Evolutionary conservation across 441 rosid genomes (phyloP).

Genomic region (Populus trichocarpa): DNA sequence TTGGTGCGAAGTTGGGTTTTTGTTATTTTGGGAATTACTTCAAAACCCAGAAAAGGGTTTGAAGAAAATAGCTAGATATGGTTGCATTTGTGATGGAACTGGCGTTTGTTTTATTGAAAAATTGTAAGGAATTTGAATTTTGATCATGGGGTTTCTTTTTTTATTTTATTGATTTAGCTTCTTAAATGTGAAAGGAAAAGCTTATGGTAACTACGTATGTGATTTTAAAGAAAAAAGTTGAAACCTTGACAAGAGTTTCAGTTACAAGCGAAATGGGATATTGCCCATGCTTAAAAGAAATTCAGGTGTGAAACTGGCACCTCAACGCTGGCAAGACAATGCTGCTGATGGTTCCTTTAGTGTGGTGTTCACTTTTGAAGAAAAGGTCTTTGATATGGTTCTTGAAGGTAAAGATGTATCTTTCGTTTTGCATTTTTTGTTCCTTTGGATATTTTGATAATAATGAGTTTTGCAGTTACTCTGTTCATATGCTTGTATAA

Average conservation of each 20-base stretch:
- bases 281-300: constrained; percentile 93
- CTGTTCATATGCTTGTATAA: neutral
- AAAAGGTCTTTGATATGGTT: constrained; percentile 86
- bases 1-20: neutral
- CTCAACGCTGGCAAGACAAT: constrained; percentile 96
- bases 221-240: neutral
- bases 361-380: constrained; percentile 80
- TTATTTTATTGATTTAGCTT: neutral
- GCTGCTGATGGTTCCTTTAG: constrained; percentile 82
- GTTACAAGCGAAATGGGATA: constrained; percentile 91
- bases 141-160: neutral
- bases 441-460: neutral
- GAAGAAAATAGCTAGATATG: neutral
- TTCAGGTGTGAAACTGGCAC: constrained; percentile 66
- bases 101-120: neutral
- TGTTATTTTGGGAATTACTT: neutral
- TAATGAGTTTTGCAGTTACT: neutral
- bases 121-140: neutral
- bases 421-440: neutral
- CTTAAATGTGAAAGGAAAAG: neutral
- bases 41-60: neutral
- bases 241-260: constrained; percentile 23
- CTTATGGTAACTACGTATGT: neutral
- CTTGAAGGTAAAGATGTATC: constrained; percentile 52
- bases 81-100: neutral